Base-by-base conservation (phyloP, 345 rosid species). In the Bruguiera gymnorhiza region DNA sequence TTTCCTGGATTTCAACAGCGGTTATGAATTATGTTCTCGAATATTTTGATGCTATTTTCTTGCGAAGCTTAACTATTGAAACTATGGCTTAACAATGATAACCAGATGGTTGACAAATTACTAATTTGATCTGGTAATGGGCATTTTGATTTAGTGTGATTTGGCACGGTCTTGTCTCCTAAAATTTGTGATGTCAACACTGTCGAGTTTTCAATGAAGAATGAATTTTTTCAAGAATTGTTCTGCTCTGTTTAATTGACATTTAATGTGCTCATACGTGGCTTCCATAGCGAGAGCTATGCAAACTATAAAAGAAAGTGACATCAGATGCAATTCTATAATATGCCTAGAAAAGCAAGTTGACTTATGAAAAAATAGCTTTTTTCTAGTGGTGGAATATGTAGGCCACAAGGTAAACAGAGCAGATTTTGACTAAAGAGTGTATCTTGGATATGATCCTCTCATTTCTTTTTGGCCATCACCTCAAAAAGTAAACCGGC, bases 401-500 rank as follows among this genome's bases (percentile, higher is more conserved):
- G 16, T 13, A 43, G 18, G 26, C 0, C 31, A 56, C 57, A 30
- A 30, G 52, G n/a, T 62, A 66, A 18, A 59, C 24, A 34, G 62
- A 24, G 30, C 65, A 60, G 60, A 67, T 34, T 11, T 67, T 21
- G 71, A 54, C 54, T 37, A 10, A 39, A 56, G 55, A 37, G 29
- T 26, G 58, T 2, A 27, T 24, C 30, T 60, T 57, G 21, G 50
- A 60, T 46, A 62, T n/a, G 30, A 70, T 71, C 72, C 46, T 55
- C 46, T 63, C 21, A 32, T 48, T 8, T 70, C 32, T 50, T 76
- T 19, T 55, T 60, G 13, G 31, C 60, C 30, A 56, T 29, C 26
- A 29, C 36, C 24, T 50, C 68, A 11, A 36, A 68, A 71, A 53
- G 79, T 79, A 69, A 72, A 60, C 76, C 63, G 19, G 39, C 53